phyloP scores from a whole-genome alignment of 208 protist genomes.

The Leishmania mexicana region DNA sequence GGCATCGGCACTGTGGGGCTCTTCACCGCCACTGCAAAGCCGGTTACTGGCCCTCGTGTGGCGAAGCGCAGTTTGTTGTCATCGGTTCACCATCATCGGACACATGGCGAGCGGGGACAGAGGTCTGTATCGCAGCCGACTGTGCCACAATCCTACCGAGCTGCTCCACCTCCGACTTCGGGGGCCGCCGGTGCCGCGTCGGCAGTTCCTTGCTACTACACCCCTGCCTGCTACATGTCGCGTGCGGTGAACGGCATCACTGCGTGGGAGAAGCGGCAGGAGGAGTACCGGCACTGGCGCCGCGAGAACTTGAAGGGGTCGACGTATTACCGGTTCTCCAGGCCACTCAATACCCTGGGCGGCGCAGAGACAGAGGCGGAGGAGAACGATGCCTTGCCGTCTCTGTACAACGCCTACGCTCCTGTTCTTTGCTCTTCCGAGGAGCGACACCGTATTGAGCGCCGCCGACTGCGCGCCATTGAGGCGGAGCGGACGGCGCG shows the following conservation, averaged over 20 bases:
- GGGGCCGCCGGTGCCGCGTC: not conserved
- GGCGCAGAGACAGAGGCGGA: not conserved
- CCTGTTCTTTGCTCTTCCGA: constrained; percentile 1
- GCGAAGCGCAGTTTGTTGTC: not conserved
- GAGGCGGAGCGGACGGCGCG: constrained; percentile 32
- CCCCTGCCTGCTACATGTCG: constrained; percentile 29
- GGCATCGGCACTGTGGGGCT: constrained; percentile 64
- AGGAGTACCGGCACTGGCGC: constrained; percentile 53
- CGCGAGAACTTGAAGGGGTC: constrained; percentile 18
- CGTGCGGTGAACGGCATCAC: constrained; percentile 8
- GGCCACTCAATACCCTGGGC: not conserved
- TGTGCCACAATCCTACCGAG: not conserved
- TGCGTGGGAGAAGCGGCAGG: constrained; percentile 35
- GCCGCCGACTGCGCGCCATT: constrained; percentile 33
- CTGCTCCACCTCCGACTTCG: not conserved
- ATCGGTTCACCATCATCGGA: not conserved
- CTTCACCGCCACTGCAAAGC: constrained; percentile 26
- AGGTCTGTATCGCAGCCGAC: not conserved
- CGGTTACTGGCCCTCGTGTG: not conserved
- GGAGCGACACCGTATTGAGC: constrained; percentile 27
- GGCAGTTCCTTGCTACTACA: constrained; percentile 6
- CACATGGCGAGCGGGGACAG: not conserved
- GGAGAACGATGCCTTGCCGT: not conserved
- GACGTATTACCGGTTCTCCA: constrained; percentile 26
- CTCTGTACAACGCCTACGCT: not conserved